Conservation (phyloP, 257 asterid genomes). For the Jaltomata sinuosa region DNA sequence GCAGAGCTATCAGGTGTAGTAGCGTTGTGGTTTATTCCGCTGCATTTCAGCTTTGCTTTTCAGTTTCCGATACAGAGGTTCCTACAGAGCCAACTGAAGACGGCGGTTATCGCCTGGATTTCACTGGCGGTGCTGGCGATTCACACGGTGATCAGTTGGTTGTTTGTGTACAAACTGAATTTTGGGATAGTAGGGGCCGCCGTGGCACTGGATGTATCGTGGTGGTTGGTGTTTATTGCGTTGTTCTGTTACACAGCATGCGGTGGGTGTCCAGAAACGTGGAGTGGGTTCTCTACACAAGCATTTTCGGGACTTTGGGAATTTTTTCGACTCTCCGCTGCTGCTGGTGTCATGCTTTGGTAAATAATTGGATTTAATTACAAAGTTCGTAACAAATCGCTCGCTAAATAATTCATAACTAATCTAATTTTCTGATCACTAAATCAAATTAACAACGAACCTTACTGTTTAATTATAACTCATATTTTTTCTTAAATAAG, state of each 20-base stretch:
- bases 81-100: slow-evolving; percentile 42
- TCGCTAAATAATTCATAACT: too few relatives aligned
- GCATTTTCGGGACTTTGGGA: slow-evolving; percentile 38
- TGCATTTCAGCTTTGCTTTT: slow-evolving; percentile 24
- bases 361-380: too few relatives aligned
- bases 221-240: slow-evolving; percentile 32
- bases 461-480: too few relatives aligned
- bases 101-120: slow-evolving; percentile 22
- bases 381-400: too few relatives aligned
- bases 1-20: slow-evolving; percentile 21
- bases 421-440: too few relatives aligned
- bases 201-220: slow-evolving; percentile 23
- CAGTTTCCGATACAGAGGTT: slow-evolving; percentile 24
- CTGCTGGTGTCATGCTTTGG: slow-evolving; percentile 51
- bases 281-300: slow-evolving; percentile 32
- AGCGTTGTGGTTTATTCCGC: slow-evolving; percentile 21
- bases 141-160: slow-evolving; percentile 23
- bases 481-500: too few relatives aligned
- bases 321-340: slow-evolving; percentile 27
- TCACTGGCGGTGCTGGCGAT: slow-evolving; percentile 10
- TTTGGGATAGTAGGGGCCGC: slow-evolving; percentile 30
- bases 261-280: slow-evolving; percentile 41
- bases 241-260: slow-evolving; percentile 19
- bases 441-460: too few relatives aligned
- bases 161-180: slow-evolving; percentile 8